Conservation (phyloP, 2,329 filamentous ascomycete genomes). For the Daldinia sp. region DNA sequence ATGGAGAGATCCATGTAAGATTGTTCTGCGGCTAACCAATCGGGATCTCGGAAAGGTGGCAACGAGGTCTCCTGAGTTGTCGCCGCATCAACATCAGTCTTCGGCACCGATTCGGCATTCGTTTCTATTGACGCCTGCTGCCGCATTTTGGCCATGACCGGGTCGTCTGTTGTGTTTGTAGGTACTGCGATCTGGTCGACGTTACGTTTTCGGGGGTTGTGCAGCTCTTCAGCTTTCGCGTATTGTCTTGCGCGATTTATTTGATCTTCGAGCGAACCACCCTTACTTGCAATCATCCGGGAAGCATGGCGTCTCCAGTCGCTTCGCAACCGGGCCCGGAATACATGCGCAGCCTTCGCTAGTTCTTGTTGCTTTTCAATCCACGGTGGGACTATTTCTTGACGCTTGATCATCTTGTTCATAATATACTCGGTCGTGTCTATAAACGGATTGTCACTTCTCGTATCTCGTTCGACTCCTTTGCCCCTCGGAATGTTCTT, state of each 20-base stretch:
- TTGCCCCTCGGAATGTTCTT: slow-evolving; percentile 83
- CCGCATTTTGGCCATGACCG: slow-evolving; percentile 61
- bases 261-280: slow-evolving; percentile 80
- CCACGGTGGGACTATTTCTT: slow-evolving; percentile 96
- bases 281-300: slow-evolving; percentile 79
- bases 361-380: slow-evolving; percentile 98
- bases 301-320: slow-evolving; percentile 90
- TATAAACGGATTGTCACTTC: slow-evolving; percentile 87
- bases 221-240: slow-evolving; percentile 77
- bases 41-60: slow-evolving; percentile 80
- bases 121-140: slow-evolving; percentile 49
- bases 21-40: slow-evolving; percentile 79
- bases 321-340: slow-evolving; percentile 78
- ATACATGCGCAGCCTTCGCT: slow-evolving; percentile 73
- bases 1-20: slow-evolving; percentile 83
- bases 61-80: slow-evolving; percentile 51
- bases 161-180: slow-evolving; percentile 61
- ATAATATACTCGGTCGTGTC: slow-evolving; percentile 98
- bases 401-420: slow-evolving; percentile 98
- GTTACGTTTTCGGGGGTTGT: slow-evolving; percentile 68
- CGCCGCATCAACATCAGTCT: slow-evolving; percentile 12
- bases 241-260: slow-evolving; percentile 77
- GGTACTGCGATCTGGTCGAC: slow-evolving; percentile 62
- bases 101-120: slow-evolving; percentile 25
- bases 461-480: slow-evolving; percentile 82